Conservation (phyloP, 768 basidiomycete genomes). For the Suillus fuscotomentosus region DNA sequence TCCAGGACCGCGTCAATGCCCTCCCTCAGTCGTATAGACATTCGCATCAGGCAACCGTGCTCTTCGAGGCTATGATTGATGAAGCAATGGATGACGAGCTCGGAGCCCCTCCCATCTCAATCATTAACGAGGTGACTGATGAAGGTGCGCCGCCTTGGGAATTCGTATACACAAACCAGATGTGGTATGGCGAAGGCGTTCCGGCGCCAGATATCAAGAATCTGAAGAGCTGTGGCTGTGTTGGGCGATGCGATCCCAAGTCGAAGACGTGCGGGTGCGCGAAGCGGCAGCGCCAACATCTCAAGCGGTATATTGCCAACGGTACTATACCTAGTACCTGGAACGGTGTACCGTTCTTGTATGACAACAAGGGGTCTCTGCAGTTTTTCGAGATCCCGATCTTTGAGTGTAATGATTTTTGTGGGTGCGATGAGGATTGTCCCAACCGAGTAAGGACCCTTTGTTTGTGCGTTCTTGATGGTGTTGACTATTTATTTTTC, state of each 20-base stretch:
- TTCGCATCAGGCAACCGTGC: slow-evolving; percentile 42
- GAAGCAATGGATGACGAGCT: slow-evolving; percentile 69
- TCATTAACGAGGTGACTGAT: slow-evolving; percentile 64
- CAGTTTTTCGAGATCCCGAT: slow-evolving; percentile 57
- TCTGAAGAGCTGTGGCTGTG: slow-evolving; percentile 70
- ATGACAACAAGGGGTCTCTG: slow-evolving; percentile 59
- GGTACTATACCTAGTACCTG: slow-evolving; percentile 29
- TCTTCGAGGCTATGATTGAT: slow-evolving; percentile 66
- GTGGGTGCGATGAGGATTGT: slow-evolving; percentile 80
- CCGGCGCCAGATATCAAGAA: slow-evolving; percentile 58
- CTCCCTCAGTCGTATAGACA: slow-evolving; percentile 40
- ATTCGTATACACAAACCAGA: slow-evolving; percentile 81
- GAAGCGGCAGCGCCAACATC: slow-evolving; percentile 46
- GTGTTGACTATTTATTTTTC: neutral
- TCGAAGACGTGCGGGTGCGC: slow-evolving; percentile 74
- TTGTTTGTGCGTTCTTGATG: neutral
- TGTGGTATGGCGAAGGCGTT: slow-evolving; percentile 72
- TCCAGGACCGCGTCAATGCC: slow-evolving; percentile 68
- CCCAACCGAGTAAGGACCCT: slow-evolving; percentile 64
- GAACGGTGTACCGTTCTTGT: slow-evolving; percentile 58
- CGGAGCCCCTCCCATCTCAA: slow-evolving; percentile 61
- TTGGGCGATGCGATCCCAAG: slow-evolving; percentile 72
- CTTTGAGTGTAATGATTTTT: slow-evolving; percentile 84
- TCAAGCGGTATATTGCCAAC: slow-evolving; percentile 20
- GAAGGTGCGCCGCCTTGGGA: slow-evolving; percentile 81